Conservation (phyloP, 176 grass and related monocot genomes). For the Poa annua region DNA sequence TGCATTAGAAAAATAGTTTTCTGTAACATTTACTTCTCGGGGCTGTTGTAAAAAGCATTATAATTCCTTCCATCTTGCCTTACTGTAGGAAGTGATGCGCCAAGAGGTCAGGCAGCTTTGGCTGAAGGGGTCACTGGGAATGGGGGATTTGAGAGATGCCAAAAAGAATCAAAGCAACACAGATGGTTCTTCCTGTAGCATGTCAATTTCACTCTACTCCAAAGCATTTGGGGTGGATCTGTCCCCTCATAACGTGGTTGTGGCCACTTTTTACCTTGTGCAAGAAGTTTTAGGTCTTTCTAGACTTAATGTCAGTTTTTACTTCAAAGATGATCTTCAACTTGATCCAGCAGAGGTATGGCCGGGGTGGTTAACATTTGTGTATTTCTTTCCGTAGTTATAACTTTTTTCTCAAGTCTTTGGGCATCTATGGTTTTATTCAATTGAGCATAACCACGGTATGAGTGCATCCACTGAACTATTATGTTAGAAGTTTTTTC, state of each 20-base stretch:
- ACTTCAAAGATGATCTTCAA: slow-evolving; percentile 91
- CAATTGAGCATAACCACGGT: background rate
- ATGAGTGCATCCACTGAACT: slow-evolving; percentile 27
- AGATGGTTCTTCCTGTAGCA: slow-evolving; percentile 46
- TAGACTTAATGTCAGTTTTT: slow-evolving; percentile 91
- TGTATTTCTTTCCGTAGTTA: slow-evolving; percentile 1
- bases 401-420: slow-evolving; percentile 12
- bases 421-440: background rate
- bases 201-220: slow-evolving; percentile 45
- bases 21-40: too few relatives aligned
- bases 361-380: background rate
- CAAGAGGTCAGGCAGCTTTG: slow-evolving; percentile 25
- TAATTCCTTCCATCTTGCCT: too few relatives aligned
- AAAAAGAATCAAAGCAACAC: slow-evolving; percentile 32
- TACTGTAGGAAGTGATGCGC: slow-evolving; percentile 34
- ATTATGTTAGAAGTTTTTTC: slow-evolving; percentile 29
- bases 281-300: slow-evolving; percentile 93
- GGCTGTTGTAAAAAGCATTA: too few relatives aligned
- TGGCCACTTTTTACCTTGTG: slow-evolving; percentile 92
- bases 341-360: slow-evolving; percentile 96
- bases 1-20: too few relatives aligned
- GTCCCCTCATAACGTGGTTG: too few relatives aligned
- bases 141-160: slow-evolving; percentile 14
- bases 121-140: slow-evolving; percentile 31
- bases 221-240: slow-evolving; percentile 86